Percentiles rank a stretch among this genome's conserved stretches.
Evolutionary conservation across 805 yeast genomes (phyloP).

Genomic region (Scheffersomyces lignosus): DNA sequence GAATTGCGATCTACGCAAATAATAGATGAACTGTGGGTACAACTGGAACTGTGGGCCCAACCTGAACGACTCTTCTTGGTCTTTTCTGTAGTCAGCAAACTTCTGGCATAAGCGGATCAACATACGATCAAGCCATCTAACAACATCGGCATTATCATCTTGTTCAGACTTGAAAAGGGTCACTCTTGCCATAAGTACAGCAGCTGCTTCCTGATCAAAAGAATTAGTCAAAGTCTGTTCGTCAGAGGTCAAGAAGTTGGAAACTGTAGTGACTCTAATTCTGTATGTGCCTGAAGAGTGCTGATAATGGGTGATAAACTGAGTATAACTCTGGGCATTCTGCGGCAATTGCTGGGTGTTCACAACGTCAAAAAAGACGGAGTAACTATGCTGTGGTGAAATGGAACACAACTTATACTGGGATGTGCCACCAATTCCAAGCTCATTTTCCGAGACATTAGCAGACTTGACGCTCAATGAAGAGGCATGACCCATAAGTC

Average conservation of each 20-base stretch:
- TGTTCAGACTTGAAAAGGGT: slow-evolving; percentile 77
- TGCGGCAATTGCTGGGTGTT: slow-evolving; percentile 46
- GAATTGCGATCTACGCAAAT: slow-evolving; percentile 93
- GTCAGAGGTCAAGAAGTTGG: slow-evolving; percentile 53
- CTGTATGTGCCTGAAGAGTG: slow-evolving; percentile 92
- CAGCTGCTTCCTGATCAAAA: slow-evolving; percentile 99
- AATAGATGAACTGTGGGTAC: slow-evolving; percentile 94
- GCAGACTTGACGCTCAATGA: slow-evolving; percentile 65
- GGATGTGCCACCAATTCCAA: slow-evolving; percentile 92
- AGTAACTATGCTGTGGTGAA: slow-evolving; percentile 87
- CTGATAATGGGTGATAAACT: slow-evolving; percentile 89
- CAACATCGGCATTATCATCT: slow-evolving; percentile 90
- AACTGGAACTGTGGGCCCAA: slow-evolving; percentile 80
- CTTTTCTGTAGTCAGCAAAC: slow-evolving; percentile 90
- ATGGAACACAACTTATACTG: slow-evolving; percentile 84
- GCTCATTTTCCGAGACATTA: slow-evolving; percentile 86
- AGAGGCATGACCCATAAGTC: slow-evolving; percentile 90
- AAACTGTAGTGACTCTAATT: slow-evolving; percentile 85
- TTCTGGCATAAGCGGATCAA: slow-evolving; percentile 86
- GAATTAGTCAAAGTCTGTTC: slow-evolving; percentile 53
- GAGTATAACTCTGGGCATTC: slow-evolving; percentile 58
- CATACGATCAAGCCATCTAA: slow-evolving; percentile 93
- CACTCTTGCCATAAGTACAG: slow-evolving; percentile 87
- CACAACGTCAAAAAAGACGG: slow-evolving; percentile 80
- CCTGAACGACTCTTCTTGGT: slow-evolving; percentile 78